Evolutionary conservation across 805 yeast species (phyloP).

Genomic region (Candida corydali): DNA sequence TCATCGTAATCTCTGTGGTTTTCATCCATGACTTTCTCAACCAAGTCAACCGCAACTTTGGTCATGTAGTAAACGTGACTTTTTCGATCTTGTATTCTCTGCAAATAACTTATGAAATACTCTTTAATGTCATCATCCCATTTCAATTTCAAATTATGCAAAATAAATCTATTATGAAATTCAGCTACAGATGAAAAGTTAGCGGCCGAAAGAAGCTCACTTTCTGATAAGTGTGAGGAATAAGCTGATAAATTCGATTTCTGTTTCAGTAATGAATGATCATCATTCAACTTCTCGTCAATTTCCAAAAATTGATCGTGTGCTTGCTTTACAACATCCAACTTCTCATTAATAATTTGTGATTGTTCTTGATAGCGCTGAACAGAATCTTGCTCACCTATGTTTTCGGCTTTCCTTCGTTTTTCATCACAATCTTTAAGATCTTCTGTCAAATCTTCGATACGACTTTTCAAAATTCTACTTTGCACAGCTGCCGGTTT

Average conservation of each 20-base stretch:
- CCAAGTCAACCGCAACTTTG: conserved; percentile 45
- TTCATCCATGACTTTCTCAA: conserved; percentile 37
- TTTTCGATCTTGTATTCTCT: conserved; percentile 39
- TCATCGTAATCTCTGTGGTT: conserved; percentile 9
- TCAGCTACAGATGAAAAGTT: conserved; percentile 20
- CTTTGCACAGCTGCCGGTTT: conserved; percentile 57
- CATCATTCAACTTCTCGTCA: conserved; percentile 2
- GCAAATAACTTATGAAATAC: conserved; percentile 54
- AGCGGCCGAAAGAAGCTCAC: conserved; percentile 21
- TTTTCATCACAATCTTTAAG: conserved; percentile 24
- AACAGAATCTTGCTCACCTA: conserved; percentile 8
- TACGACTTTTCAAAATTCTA: conserved; percentile 29
- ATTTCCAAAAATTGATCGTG: conserved; percentile 18
- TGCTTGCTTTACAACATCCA: conserved; percentile 21
- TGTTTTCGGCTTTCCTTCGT: conserved; percentile 15
- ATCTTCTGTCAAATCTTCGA: conserved; percentile 18
- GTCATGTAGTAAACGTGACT: conserved; percentile 43
- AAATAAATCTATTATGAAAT: conserved; percentile 65
- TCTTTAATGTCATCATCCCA: conserved; percentile 77
- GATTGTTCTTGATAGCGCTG: conserved; percentile 9
- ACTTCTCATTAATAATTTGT: conserved; percentile 15
- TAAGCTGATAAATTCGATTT: conserved; percentile 22
- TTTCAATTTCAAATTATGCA: conserved; percentile 68
- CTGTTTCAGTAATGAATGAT: conserved; percentile 9
- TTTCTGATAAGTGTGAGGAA: conserved; percentile 25